Percentiles rank a stretch among this genome's conserved stretches.
These are phyloP conservation scores for Fraxinus quadrangulata DNA, from an alignment of 257 asterid species.

Conservation along the genomic window DNA sequence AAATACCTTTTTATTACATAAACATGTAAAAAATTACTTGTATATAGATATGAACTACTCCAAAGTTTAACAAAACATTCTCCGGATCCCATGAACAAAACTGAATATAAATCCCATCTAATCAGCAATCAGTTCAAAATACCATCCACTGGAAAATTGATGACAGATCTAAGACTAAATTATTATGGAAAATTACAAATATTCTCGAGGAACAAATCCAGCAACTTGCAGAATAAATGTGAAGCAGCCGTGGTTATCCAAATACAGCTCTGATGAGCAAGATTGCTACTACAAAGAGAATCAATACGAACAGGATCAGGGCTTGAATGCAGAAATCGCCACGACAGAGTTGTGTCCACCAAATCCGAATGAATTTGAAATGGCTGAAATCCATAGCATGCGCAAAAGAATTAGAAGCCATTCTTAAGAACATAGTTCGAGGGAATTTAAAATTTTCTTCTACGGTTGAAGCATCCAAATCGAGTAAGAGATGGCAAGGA, in stretches of 20 bases:
- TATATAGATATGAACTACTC: neutral
- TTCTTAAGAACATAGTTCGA: neutral
- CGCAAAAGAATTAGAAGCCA: neutral
- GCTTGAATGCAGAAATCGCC: neutral
- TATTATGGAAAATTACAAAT: neutral
- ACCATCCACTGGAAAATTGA: neutral
- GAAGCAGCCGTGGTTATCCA: constrained; percentile 1
- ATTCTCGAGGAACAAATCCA: neutral
- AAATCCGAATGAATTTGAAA: constrained; percentile 6
- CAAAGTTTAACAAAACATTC: neutral
- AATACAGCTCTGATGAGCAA: neutral
- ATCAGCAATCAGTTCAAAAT: neutral
- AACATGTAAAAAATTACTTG: neutral
- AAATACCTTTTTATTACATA: neutral
- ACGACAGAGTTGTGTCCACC: constrained; percentile 5
- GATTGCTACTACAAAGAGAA: neutral
- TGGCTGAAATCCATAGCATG: neutral
- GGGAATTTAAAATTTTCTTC: neutral
- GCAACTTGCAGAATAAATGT: neutral
- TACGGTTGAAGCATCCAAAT: neutral
- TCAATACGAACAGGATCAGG: neutral
- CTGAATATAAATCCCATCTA: neutral
- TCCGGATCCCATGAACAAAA: neutral
- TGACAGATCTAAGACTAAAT: neutral
- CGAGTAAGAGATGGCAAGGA: neutral